Evolutionary conservation across 352 stramenopile genomes (phyloP), one percentile per base, ranked within the genome.

Genomic region (Saprolegnia diclina): DNA sequence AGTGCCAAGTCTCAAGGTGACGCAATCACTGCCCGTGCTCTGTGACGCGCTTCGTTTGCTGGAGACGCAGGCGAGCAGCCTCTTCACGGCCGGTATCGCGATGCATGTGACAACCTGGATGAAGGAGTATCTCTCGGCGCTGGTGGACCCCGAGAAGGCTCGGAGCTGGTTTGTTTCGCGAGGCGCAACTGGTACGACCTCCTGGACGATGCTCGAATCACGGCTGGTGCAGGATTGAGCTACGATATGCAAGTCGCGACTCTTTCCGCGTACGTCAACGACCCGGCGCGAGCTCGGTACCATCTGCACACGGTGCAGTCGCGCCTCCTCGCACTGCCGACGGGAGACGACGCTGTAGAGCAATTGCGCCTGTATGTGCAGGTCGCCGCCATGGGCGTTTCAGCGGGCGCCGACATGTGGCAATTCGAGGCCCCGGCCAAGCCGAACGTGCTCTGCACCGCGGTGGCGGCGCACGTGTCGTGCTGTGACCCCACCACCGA

Each of bases 201-300:
- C 24, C 22, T 56, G 22, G 16, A n/a, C 16, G 24, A n/a, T 29
- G 7, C 14, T 52, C 6, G 44, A 52, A 52, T 52, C 44, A 18
- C 29, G 29, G 5, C 29, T 80, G 42, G 10, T 24, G 24, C 19
- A 45, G 77, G 73, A 19, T 50, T 85, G 37, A 61, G 76, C 54
- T 87, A 87, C 52, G 79, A 87, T 26, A 38, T 83, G 21, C 76
- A 85, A 37, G 61, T 83, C 22, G 79, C 73, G 5, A 56, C 69
- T 10, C 71, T 87, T 26, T 74, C 77, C 1, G 75, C 76, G 16
- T 83, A 81, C 65, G n/a, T 82, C n/a, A 66, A 83, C 71, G 65
- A 85, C 18, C 73, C 76, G 45, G 69, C 74, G 10, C 35, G 46
- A 18, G 69, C 76, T 32, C 77, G 78, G 5, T 85, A 70, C 32